A percentile compares a stretch with the other conserved stretches of the same genome.
Conservation (phyloP, 345 rosid species). For the Eucalyptus grandis region DNA sequence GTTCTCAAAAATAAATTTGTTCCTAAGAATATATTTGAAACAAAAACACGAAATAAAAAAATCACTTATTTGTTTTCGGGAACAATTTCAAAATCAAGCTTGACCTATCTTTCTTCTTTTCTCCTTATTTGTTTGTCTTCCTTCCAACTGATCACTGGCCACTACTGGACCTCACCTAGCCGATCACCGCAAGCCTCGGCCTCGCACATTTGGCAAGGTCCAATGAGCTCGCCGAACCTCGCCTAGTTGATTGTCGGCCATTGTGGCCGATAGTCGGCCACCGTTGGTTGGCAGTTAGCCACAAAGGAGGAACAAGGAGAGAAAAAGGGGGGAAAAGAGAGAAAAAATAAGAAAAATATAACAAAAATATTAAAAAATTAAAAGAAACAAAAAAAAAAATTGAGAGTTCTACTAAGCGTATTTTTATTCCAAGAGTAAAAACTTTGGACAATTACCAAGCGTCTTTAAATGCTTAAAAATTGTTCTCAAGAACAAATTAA, state of each 20-base stretch:
- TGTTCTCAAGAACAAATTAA: accelerated
- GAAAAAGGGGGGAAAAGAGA: accelerated
- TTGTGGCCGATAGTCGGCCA: accelerated
- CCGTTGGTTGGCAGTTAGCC: accelerated
- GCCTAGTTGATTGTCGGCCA: accelerated
- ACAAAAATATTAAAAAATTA: no score
- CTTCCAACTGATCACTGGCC: accelerated
- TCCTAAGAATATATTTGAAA: no score
- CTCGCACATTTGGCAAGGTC: no score
- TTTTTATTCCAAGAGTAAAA: no score
- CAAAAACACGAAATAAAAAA: no score
- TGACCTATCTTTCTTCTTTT: no score
- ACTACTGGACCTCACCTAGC: accelerated
- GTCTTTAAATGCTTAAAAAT: accelerated
- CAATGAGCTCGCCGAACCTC: accelerated
- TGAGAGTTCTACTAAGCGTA: accelerated
- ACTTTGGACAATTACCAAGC: accelerated
- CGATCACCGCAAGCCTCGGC: accelerated
- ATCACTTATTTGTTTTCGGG: accelerated
- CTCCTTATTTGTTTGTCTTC: accelerated
- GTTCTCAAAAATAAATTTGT: no score
- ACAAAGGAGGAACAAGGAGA: no score
- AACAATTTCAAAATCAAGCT: accelerated
- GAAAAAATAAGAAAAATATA: no score
- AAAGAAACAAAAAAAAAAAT: no score